phyloP scores from a whole-genome alignment of 352 stramenopile species.

The Globisporangium radiosum region DNA sequence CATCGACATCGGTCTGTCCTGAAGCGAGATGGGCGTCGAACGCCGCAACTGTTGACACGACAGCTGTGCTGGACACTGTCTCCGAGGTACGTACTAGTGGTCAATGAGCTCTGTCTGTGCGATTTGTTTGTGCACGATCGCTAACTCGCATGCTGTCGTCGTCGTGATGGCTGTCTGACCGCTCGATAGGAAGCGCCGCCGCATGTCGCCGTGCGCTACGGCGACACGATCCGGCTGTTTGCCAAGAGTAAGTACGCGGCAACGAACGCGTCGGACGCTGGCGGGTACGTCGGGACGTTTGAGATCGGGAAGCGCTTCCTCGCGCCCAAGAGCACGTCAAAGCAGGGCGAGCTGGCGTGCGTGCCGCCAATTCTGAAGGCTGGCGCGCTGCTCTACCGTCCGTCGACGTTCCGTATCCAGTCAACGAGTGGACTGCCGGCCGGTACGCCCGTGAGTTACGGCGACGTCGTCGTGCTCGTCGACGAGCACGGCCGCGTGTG shows the following conservation, averaged over 20 bases:
- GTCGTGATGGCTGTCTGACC: not conserved
- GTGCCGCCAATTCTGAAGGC: conserved; percentile 43
- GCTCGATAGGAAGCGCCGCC: conserved; percentile 32
- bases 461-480: conserved; percentile 76
- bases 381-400: conserved; percentile 30
- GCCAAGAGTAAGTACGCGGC: conserved; percentile 50
- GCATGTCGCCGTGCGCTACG: conserved; percentile 62
- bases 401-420: conserved; percentile 59
- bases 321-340: conserved; percentile 48
- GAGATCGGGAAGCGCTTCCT: conserved; percentile 57
- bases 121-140: not conserved
- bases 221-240: conserved; percentile 62
- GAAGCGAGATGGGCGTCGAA: conserved; percentile 4
- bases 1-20: not conserved
- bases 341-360: conserved; percentile 60
- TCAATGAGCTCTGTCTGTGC: no score
- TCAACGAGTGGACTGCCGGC: conserved; percentile 48
- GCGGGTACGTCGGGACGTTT: conserved; percentile 72
- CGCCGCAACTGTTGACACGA: not conserved
- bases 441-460: conserved; percentile 70
- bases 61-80: conserved; percentile 11
- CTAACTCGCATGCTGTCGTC: not conserved
- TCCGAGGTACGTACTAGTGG: conserved; percentile 3
- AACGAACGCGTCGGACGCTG: conserved; percentile 4
- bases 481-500: conserved; percentile 57